A percentile compares a stretch with the other conserved stretches of the same genome.
phyloP scores from a whole-genome alignment of 1,139 yeast species.

The Taphrina flavorubra region DNA sequence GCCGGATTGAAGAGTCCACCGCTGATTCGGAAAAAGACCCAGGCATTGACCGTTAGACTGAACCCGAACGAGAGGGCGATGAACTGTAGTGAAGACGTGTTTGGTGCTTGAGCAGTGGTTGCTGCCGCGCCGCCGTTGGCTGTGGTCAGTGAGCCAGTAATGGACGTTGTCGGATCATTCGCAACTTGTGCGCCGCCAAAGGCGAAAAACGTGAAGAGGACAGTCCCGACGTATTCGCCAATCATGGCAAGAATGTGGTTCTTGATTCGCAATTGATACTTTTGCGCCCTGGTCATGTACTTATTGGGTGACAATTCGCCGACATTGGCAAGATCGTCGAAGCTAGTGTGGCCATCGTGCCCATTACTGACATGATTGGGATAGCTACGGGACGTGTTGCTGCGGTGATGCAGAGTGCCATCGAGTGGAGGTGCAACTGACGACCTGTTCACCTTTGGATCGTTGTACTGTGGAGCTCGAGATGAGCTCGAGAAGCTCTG shows the following conservation, averaged over 20 bases:
- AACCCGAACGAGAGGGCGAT: conserved; percentile 88
- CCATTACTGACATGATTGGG: background rate
- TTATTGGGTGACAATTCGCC: background rate
- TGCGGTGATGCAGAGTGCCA: conserved; percentile 11
- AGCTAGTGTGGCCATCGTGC: conserved; percentile 15
- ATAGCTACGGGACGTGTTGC: background rate
- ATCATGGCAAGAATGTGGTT: conserved; percentile 55
- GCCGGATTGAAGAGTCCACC: conserved; percentile 61
- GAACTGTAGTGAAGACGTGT: conserved; percentile 59
- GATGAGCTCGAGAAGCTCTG: conserved; percentile 20
- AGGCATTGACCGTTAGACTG: conserved; percentile 77
- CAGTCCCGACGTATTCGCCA: conserved; percentile 85
- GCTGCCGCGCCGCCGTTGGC: conserved; percentile 55
- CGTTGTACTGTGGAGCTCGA: background rate
- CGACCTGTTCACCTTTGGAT: conserved; percentile 3
- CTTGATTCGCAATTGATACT: conserved; percentile 27
- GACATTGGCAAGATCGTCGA: conserved; percentile 4
- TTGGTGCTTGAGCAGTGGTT: conserved; percentile 33
- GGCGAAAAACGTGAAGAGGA: conserved; percentile 81
- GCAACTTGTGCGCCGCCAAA: conserved; percentile 66
- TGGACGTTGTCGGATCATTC: conserved; percentile 25
- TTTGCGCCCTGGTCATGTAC: conserved; percentile 26
- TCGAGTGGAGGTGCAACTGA: conserved; percentile 15
- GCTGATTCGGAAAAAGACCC: conserved; percentile 76
- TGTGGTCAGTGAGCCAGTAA: conserved; percentile 30